Conservation (phyloP, 495 filamentous ascomycete species). For the Penicillium salamii region DNA sequence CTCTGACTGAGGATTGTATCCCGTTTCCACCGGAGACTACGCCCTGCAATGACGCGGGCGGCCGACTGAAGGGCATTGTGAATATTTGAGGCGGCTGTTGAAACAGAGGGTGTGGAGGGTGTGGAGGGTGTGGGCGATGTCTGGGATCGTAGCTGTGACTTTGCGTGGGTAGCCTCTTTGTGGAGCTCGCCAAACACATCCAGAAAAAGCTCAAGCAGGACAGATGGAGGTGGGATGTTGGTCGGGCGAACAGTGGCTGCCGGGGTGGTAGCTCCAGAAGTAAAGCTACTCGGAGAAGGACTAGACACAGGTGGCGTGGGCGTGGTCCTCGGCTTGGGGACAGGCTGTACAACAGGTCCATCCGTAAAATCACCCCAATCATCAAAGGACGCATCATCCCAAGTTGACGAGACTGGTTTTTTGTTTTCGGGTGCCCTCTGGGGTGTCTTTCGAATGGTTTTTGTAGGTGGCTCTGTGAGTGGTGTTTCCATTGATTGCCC, state of each 20-base stretch:
- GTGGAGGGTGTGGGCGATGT: not conserved
- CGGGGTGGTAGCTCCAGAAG: constrained; percentile 6
- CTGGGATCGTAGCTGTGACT: constrained; percentile 8
- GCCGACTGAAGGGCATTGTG: constrained; percentile 59
- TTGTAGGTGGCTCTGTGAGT: not conserved
- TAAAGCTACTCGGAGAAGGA: constrained; percentile 13
- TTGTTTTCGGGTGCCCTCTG: constrained; percentile 12
- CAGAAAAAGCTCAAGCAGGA: constrained; percentile 74
- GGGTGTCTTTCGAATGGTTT: not conserved
- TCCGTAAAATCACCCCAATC: constrained; percentile 45
- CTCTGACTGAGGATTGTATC: constrained; percentile 81
- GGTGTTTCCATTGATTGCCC: too few species aligned
- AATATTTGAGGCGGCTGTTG: constrained; percentile 37
- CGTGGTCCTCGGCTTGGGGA: constrained; percentile 4
- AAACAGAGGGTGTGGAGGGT: not conserved
- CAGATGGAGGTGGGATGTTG: constrained; percentile 84
- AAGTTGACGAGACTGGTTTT: constrained; percentile 39
- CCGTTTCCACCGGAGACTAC: constrained; percentile 84
- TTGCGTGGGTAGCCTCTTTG: constrained; percentile 32
- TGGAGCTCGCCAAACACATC: constrained; percentile 53
- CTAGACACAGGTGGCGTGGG: not conserved
- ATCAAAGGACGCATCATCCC: constrained; percentile 55
- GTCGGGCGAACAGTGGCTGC: constrained; percentile 59
- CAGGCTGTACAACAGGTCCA: constrained; percentile 22
- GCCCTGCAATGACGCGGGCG: constrained; percentile 79